phyloP scores from a whole-genome alignment of 2,329 filamentous ascomycete genomes.

The Cladosporium sp. region DNA sequence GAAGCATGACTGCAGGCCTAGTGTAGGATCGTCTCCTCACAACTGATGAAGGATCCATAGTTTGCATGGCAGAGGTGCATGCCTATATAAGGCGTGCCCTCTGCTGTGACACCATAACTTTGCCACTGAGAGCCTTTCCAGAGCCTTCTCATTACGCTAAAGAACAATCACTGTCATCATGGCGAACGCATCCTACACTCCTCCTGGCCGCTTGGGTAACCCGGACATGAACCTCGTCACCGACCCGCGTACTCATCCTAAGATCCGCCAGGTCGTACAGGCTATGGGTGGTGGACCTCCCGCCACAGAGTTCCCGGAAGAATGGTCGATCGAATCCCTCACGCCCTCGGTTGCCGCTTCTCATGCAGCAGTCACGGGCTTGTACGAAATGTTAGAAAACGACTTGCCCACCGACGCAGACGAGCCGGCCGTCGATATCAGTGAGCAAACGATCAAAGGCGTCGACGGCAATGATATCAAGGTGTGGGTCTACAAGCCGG shows the following conservation, averaged over 20 bases:
- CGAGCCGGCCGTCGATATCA: slow-evolving; percentile 25
- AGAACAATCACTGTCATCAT: neutral
- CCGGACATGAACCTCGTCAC: slow-evolving; percentile 30
- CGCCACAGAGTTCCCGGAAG: neutral
- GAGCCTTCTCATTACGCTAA: neutral
- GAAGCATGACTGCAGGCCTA: neutral
- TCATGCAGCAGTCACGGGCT: slow-evolving; percentile 48
- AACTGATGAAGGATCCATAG: neutral
- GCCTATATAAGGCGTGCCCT: neutral
- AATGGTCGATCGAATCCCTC: slow-evolving; percentile 11
- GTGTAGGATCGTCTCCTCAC: neutral
- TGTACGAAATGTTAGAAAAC: slow-evolving; percentile 84
- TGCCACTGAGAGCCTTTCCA: neutral
- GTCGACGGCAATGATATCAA: slow-evolving; percentile 30
- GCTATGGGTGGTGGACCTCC: slow-evolving; percentile 27
- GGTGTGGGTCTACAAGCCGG: slow-evolving; percentile 27
- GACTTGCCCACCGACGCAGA: slow-evolving; percentile 26
- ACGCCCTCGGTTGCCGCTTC: slow-evolving; percentile 10
- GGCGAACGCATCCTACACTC: slow-evolving; percentile 21
- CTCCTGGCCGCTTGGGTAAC: slow-evolving; percentile 31
- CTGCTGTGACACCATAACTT: neutral
- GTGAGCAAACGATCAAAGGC: slow-evolving; percentile 26
- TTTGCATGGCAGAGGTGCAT: neutral
- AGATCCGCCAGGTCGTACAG: slow-evolving; percentile 27
- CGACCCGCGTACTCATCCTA: slow-evolving; percentile 32